A percentile compares a stretch with the other conserved stretches of the same genome.
These are phyloP conservation scores for Mrakiaceae sp. DNA, from an alignment of 1,284 basidiomycete species.

Conservation along the genomic window DNA sequence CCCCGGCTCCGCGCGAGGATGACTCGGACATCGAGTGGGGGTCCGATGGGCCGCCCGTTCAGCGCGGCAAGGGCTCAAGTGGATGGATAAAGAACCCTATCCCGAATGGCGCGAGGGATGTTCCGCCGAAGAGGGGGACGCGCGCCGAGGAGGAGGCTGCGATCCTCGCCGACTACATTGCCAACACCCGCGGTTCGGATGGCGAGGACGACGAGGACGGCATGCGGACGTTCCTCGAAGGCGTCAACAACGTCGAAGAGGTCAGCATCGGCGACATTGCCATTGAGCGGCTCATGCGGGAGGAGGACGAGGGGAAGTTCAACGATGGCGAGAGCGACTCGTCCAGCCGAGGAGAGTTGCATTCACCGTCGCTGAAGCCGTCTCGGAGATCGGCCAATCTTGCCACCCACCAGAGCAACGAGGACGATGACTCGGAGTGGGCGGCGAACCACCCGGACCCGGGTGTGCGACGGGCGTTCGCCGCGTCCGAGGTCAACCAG, in stretches of 20 bases:
- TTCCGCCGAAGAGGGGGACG: conserved; percentile 10
- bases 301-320: conserved; percentile 6
- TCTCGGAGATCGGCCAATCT: background rate
- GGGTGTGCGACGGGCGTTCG: background rate
- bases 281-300: conserved; percentile 12
- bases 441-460: conserved; percentile 16
- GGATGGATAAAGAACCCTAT: conserved; percentile 10
- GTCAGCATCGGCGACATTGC: conserved; percentile 18
- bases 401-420: conserved; percentile 7
- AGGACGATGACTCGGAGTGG: conserved; percentile 21
- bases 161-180: conserved; percentile 17
- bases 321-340: conserved; percentile 4
- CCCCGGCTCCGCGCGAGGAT: conserved; percentile 20
- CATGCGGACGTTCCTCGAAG: conserved; percentile 28
- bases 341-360: background rate
- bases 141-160: conserved; percentile 12
- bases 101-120: background rate
- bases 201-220: conserved; percentile 25
- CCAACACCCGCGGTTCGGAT: conserved; percentile 14
- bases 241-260: conserved; percentile 17
- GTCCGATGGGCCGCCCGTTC: conserved; percentile 28
- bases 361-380: conserved; percentile 18
- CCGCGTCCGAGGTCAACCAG: background rate
- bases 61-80: conserved; percentile 9
- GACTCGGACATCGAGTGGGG: conserved; percentile 37